These are phyloP conservation scores for Avena insularis DNA, from an alignment of 176 grass and related monocot species.

Conservation along the genomic window DNA sequence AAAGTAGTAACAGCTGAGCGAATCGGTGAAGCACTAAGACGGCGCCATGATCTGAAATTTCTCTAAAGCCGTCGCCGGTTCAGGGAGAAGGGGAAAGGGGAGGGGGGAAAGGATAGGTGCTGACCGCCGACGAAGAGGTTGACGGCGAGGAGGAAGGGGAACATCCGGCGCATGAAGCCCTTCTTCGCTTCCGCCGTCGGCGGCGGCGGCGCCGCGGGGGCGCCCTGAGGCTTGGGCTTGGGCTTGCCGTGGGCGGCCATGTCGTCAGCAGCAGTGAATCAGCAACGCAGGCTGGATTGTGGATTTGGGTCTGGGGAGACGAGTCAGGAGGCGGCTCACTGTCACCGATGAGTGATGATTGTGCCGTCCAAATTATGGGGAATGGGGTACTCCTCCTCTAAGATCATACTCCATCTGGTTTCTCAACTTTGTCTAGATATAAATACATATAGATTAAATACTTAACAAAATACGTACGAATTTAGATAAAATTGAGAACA, in stretches of 20 bases:
- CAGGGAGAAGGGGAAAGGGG: neutral
- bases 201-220: constrained; percentile 39
- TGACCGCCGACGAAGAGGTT: constrained; percentile 84
- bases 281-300: neutral
- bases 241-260: constrained; percentile 58
- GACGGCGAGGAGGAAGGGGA: constrained; percentile 72
- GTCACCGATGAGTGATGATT: neutral
- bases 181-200: constrained; percentile 48
- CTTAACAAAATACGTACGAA: no score
- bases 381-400: no score
- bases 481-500: no score
- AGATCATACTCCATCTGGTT: no score
- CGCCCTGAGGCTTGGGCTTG: neutral
- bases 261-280: no score
- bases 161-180: constrained; percentile 67
- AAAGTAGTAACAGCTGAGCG: no score
- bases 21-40: neutral
- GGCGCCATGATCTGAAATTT: neutral
- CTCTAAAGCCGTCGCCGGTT: no score
- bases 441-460: no score
- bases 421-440: no score
- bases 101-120: neutral
- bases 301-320: neutral
- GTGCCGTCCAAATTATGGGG: neutral
- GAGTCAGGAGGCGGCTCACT: no score